Evolutionary conservation across 179 eudicot genomes (phyloP).

Genomic region (Actinidia chinensis): DNA sequence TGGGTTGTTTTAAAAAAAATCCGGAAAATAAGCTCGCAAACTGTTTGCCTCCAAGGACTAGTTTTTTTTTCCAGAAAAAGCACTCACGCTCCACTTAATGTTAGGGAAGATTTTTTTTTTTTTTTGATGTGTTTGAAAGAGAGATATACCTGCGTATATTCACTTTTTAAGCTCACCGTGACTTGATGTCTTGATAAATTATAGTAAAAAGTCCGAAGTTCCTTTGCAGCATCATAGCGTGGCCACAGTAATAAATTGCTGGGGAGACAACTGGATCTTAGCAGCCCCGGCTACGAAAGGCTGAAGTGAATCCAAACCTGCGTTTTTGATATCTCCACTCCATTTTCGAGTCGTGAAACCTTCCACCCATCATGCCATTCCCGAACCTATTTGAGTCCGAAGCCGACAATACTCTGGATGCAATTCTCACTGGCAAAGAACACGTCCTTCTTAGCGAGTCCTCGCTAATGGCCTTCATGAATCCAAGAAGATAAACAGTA

Average conservation of each 20-base stretch:
- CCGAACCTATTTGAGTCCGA: slow-evolving; percentile 54
- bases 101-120: no score
- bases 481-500: background rate
- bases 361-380: slow-evolving; percentile 70
- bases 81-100: no score
- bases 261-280: slow-evolving; percentile 68
- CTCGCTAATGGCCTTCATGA: slow-evolving; percentile 78
- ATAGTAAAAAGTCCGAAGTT: background rate
- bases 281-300: slow-evolving; percentile 77
- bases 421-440: slow-evolving; percentile 80
- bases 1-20: background rate
- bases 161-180: background rate
- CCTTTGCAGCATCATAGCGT: slow-evolving; percentile 97
- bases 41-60: background rate
- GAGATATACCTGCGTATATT: background rate
- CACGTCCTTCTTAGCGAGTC: slow-evolving; percentile 81
- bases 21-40: background rate
- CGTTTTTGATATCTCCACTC: slow-evolving; percentile 81
- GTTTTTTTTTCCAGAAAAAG: background rate
- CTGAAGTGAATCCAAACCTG: slow-evolving; percentile 71
- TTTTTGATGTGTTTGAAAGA: no score
- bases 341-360: slow-evolving; percentile 49
- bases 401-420: slow-evolving; percentile 81
- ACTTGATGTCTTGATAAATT: background rate
- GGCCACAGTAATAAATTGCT: slow-evolving; percentile 80